Percentiles rank a stretch among this genome's conserved stretches.
Conservation (phyloP, 768 basidiomycete genomes). For the Dentipellis sp. region DNA sequence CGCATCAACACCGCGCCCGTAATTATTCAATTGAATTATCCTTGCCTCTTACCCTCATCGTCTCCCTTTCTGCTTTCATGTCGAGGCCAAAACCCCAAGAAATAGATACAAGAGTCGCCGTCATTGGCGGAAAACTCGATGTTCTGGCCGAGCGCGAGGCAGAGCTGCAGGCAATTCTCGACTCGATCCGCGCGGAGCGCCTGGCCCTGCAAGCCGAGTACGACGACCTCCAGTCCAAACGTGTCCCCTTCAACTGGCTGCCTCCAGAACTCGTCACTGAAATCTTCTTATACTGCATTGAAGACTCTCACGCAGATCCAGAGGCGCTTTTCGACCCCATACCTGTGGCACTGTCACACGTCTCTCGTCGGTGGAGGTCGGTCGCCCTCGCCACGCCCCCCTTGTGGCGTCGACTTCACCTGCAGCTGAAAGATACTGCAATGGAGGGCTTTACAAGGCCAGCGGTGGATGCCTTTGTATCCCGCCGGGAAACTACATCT, state of each 20-base stretch:
- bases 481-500: neutral
- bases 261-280: conserved; percentile 12
- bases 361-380: conserved; percentile 8
- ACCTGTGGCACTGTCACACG: conserved; percentile 10
- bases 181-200: conserved; percentile 1
- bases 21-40: neutral
- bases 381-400: conserved; percentile 8
- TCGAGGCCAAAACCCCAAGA: neutral
- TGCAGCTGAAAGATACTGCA: neutral
- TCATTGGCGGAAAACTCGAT: conserved; percentile 3
- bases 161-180: conserved; percentile 8
- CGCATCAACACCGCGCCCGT: neutral
- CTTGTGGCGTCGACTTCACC: conserved; percentile 10
- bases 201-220: neutral
- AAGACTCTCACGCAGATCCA: neutral
- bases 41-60: too few species aligned
- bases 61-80: too few species aligned
- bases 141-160: conserved; percentile 1
- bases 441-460: neutral
- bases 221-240: conserved; percentile 1
- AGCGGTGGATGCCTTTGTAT: conserved; percentile 1
- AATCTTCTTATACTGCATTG: conserved; percentile 5
- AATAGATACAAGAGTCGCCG: neutral
- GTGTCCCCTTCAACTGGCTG: conserved; percentile 8
- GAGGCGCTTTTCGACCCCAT: neutral